phyloP scores from a whole-genome alignment of 2,329 filamentous ascomycete genomes.

The Aspergillus phoenicis region DNA sequence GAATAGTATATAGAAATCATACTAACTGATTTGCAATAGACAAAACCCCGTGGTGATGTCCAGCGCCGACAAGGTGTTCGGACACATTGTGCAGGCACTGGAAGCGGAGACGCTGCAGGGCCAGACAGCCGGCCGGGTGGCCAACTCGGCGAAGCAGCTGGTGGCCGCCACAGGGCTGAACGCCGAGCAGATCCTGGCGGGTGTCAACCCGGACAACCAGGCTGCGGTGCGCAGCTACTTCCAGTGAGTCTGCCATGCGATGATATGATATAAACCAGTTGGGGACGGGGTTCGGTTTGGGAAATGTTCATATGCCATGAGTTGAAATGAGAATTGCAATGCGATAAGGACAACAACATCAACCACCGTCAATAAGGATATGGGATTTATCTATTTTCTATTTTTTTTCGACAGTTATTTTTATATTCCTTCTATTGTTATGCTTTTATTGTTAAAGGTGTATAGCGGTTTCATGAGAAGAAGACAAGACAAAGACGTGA shows the following conservation, averaged over 20 bases:
- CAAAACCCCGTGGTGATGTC: conserved; percentile 79
- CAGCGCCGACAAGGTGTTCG: conserved; percentile 80
- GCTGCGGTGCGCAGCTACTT: conserved; percentile 78
- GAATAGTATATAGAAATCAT: not conserved
- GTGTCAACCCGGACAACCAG: conserved; percentile 78
- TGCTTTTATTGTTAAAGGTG: not conserved
- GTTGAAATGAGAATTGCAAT: conserved; percentile 3
- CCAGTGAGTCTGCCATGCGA: conserved; percentile 38
- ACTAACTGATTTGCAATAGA: conserved; percentile 50
- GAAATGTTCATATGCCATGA: not conserved
- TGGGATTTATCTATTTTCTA: not conserved
- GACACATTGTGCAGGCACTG: conserved; percentile 81
- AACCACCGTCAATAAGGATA: not conserved
- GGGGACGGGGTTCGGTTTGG: not conserved
- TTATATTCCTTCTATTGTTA: not conserved
- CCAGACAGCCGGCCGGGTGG: conserved; percentile 75
- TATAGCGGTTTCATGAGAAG: conserved; percentile 8
- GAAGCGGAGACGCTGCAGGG: conserved; percentile 89
- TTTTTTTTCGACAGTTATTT: conserved; percentile 3
- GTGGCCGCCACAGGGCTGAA: conserved; percentile 74
- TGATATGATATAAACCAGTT: no score
- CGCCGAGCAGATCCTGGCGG: conserved; percentile 71
- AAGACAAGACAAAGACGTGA: not conserved
- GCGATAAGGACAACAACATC: not conserved
- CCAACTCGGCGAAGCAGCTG: conserved; percentile 75